These are phyloP conservation scores for Prillingera fragicola DNA, from an alignment of 1,284 basidiomycete species.

Conservation along the genomic window DNA sequence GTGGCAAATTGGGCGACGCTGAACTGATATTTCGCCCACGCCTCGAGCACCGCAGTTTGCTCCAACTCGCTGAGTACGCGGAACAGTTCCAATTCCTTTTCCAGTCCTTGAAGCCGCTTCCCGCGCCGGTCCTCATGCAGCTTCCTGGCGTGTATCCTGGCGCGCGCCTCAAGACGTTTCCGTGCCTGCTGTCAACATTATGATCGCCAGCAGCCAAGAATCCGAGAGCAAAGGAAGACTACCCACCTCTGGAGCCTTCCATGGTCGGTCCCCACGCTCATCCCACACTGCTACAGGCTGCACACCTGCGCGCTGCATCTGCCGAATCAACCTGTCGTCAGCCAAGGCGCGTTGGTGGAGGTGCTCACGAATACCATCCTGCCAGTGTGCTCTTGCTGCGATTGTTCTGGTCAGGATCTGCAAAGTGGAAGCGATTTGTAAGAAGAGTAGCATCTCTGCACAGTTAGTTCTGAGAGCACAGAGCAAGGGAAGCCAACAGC, in stretches of 20 bases:
- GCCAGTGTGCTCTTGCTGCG: slow-evolving; percentile 30
- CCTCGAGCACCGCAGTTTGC: slow-evolving; percentile 10
- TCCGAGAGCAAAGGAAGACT: neutral
- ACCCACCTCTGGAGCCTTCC: slow-evolving; percentile 45
- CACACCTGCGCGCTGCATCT: slow-evolving; percentile 34
- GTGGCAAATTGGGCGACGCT: too few relatives aligned
- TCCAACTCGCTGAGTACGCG: too few relatives aligned
- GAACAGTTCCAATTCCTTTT: slow-evolving; percentile 7
- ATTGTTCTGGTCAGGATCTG: slow-evolving; percentile 17
- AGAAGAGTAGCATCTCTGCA: slow-evolving; percentile 43
- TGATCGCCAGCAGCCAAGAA: neutral
- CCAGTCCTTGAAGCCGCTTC: slow-evolving; percentile 15
- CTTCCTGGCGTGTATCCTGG: slow-evolving; percentile 25
- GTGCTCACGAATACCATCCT: slow-evolving; percentile 45
- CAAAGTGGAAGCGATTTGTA: slow-evolving; percentile 46
- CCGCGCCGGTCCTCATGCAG: slow-evolving; percentile 34
- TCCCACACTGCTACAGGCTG: slow-evolving; percentile 46
- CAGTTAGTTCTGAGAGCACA: neutral
- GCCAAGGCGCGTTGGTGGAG: neutral
- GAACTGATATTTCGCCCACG: too few relatives aligned
- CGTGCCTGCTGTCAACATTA: slow-evolving; percentile 11
- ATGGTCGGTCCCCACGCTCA: slow-evolving; percentile 38
- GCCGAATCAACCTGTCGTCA: slow-evolving; percentile 33
- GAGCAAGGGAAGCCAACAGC: neutral
- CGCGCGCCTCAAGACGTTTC: slow-evolving; percentile 16